Percentiles rank a stretch among this genome's conserved stretches.
These are phyloP conservation scores for Penicillium sp. DNA, from an alignment of 2,329 filamentous ascomycete genomes.

Conservation along the genomic window DNA sequence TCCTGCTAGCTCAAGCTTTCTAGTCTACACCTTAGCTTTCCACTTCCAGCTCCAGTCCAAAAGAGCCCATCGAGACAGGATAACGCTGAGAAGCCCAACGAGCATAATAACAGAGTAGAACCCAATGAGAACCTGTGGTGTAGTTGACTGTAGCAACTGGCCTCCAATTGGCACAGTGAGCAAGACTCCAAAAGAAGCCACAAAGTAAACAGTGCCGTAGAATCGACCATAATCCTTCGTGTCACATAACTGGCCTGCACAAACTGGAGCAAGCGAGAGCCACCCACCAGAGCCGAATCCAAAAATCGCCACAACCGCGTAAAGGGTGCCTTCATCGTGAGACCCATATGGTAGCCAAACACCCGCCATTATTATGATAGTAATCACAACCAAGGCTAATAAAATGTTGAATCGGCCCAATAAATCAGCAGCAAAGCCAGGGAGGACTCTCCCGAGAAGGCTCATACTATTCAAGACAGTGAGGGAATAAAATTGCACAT, in stretches of 20 bases:
- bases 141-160: slow-evolving; percentile 47
- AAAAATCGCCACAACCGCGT: slow-evolving; percentile 48
- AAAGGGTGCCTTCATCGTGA: slow-evolving; percentile 40
- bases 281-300: slow-evolving; percentile 52
- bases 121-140: slow-evolving; percentile 45
- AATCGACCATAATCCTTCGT: slow-evolving; percentile 50
- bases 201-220: slow-evolving; percentile 49
- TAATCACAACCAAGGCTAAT: slow-evolving; percentile 35
- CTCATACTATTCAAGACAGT: slow-evolving; percentile 47
- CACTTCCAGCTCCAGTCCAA: slow-evolving; percentile 40
- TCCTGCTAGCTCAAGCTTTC: neutral
- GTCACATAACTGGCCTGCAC: slow-evolving; percentile 48
- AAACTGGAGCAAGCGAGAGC: slow-evolving; percentile 47
- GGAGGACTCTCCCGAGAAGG: slow-evolving; percentile 45
- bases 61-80: slow-evolving; percentile 37
- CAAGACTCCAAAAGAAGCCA: slow-evolving; percentile 48
- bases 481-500: slow-evolving; percentile 46
- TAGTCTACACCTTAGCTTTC: slow-evolving; percentile 33
- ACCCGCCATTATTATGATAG: slow-evolving; percentile 42
- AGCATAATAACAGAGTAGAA: slow-evolving; percentile 47
- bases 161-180: slow-evolving; percentile 49
- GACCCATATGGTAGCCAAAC: slow-evolving; percentile 49
- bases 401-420: slow-evolving; percentile 50
- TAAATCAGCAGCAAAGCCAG: slow-evolving; percentile 45
- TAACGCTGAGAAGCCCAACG: slow-evolving; percentile 31